Conservation (phyloP, 2,329 filamentous ascomycete species). For the Ophiostoma tasmaniense region DNA sequence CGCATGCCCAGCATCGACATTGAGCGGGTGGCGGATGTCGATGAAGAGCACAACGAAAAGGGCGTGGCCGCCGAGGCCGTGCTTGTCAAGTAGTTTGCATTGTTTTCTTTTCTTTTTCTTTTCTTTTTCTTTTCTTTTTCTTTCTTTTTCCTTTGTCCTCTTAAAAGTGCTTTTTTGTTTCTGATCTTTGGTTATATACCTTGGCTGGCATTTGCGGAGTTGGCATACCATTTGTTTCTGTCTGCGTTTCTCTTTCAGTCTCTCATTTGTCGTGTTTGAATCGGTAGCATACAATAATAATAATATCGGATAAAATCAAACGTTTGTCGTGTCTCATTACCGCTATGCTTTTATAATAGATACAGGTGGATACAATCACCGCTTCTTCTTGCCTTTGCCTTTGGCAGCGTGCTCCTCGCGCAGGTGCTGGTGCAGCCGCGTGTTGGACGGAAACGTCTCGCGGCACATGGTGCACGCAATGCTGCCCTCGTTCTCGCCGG, state of each 20-base stretch:
- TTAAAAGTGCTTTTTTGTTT: slow-evolving; percentile 2
- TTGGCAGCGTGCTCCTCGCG: slow-evolving; percentile 12
- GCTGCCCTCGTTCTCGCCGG: slow-evolving; percentile 5
- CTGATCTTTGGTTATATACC: not conserved
- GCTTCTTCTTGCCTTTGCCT: slow-evolving; percentile 17
- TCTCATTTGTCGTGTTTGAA: too few relatives aligned
- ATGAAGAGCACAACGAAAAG: slow-evolving; percentile 4
- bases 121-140: not conserved
- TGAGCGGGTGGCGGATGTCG: slow-evolving; percentile 10
- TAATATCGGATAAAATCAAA: too few relatives aligned
- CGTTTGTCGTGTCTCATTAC: not conserved
- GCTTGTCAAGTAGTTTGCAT: not conserved
- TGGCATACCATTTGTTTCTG: slow-evolving; percentile 1
- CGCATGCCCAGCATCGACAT: slow-evolving; percentile 10
- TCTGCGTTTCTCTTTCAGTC: not conserved
- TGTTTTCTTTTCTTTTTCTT: too few relatives aligned
- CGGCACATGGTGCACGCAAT: slow-evolving; percentile 15
- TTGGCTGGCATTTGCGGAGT: slow-evolving; percentile 2
- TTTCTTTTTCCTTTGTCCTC: not conserved
- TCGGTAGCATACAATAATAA: not conserved
- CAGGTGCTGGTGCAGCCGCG: slow-evolving; percentile 20
- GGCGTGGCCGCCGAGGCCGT: not conserved
- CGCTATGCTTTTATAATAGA: not conserved
- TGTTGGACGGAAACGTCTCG: slow-evolving; percentile 20
- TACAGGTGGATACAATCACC: too few relatives aligned